Conservation (phyloP, 495 filamentous ascomycete genomes). For the Neurospora terricola region DNA sequence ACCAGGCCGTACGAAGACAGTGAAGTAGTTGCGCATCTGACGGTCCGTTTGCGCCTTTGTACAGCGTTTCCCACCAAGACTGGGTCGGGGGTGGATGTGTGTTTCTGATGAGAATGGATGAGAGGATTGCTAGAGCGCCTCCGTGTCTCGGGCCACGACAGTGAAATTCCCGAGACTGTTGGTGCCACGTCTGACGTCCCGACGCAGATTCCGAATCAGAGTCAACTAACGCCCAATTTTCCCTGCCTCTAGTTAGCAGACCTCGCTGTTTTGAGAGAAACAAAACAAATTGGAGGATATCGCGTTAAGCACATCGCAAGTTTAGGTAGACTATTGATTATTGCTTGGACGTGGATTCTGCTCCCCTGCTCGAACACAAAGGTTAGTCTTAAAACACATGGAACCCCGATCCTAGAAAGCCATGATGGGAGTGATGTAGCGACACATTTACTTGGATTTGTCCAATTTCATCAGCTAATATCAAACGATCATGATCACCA, state of each 20-base stretch:
- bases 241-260: neutral
- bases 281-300: neutral
- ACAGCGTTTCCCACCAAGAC: neutral
- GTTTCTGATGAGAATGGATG: neutral
- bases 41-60: neutral
- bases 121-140: neutral
- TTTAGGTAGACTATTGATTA: neutral
- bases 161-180: neutral
- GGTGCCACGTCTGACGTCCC: neutral
- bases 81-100: neutral
- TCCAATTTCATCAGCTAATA: neutral
- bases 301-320: neutral
- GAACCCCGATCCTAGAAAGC: neutral
- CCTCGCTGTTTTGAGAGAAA: neutral
- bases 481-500: neutral
- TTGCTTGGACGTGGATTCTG: neutral
- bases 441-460: neutral
- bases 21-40: neutral
- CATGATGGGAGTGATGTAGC: neutral
- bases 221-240: neutral
- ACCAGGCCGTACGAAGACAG: neutral
- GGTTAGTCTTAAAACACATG: neutral
- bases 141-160: neutral
- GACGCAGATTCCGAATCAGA: neutral
- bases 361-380: neutral